phyloP scores from a whole-genome alignment of 2,329 filamentous ascomycete species.

The Sphaerostilbella broomeana region DNA sequence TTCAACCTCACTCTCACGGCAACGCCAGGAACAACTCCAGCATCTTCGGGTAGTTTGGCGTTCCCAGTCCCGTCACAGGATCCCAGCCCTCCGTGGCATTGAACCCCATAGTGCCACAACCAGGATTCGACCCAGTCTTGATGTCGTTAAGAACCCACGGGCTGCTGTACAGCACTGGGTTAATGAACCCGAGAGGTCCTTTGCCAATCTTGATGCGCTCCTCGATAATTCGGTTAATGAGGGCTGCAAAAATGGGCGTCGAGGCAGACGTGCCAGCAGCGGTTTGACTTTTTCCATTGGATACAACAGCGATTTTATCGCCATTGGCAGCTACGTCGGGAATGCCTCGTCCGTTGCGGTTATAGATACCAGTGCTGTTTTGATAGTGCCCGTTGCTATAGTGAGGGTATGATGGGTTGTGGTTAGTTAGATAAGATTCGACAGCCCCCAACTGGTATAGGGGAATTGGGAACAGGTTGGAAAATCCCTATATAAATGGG shows the following conservation, averaged over 20 bases:
- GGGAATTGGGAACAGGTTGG: conserved; percentile 40
- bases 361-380: conserved; percentile 28
- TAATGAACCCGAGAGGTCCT: conserved; percentile 30
- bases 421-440: conserved; percentile 27
- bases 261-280: conserved; percentile 16
- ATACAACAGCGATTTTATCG: conserved; percentile 20
- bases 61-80: conserved; percentile 12
- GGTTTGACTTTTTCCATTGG: conserved; percentile 38
- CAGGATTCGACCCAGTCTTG: conserved; percentile 20
- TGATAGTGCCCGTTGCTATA: conserved; percentile 30
- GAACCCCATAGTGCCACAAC: conserved; percentile 27
- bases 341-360: conserved; percentile 35
- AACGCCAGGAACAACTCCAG: conserved; percentile 9
- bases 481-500: conserved; percentile 32
- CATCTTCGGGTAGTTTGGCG: conserved; percentile 12
- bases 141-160: conserved; percentile 5
- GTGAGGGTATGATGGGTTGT: conserved; percentile 31
- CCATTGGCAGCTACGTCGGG: conserved; percentile 24
- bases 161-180: conserved; percentile 9
- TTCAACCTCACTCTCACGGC: too few relatives aligned
- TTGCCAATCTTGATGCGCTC: conserved; percentile 25
- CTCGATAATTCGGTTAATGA: conserved; percentile 18
- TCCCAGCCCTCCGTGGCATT: conserved; percentile 16
- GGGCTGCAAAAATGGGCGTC: conserved; percentile 16
- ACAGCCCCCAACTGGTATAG: conserved; percentile 39